Evolutionary conservation across 306 rosid genomes (phyloP), one percentile per base, ranked within the genome.

Genomic region (Echinosophora koreensis): DNA sequence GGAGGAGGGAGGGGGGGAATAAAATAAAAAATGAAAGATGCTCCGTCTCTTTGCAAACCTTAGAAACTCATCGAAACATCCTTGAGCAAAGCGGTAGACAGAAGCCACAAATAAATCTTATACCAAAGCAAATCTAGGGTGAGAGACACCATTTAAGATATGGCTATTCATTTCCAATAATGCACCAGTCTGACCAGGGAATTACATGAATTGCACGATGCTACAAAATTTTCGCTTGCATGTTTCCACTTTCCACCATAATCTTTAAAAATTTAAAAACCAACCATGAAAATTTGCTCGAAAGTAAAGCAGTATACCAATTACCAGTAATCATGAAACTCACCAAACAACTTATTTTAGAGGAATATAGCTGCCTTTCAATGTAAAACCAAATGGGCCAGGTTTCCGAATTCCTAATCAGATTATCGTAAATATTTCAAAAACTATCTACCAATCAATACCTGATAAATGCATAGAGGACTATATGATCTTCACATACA

Each of bases 161-260:
- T 8, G 14, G 6, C 55, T n/a, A 32, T 69, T 49, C 34, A 34
- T 32, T 34, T 51, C 50, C 12, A 70, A 34, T 16, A 69, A 69
- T 68, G 58, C 44, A 68, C 46, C 44, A 68, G 32, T 13, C 41
- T 27, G 59, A 69, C 47, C n/a, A 28, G 6, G 16, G 11, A 69
- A 51, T 69, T 50, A 2, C 74, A 15, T 49, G 50, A 28, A 69
- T 32, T 50, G 35, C 18, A 49, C 16, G 14, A 49, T 49, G 49
- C 62, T 32, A 69, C 16, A 50, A 69, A 69, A 47, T 8, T 69
- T 16, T 9, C 18, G 74, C 10, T n/a, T n/a, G 17, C 18, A 9
- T 52, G 34, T 32, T 69, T 50, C 47, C 34, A 14, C 60, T 32
- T 69, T 50, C 47, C 34, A 14, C 60, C 46, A 8, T 32, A 52